Conservation (phyloP, 2,329 filamentous ascomycete species). For the Aspergillus hortae region DNA sequence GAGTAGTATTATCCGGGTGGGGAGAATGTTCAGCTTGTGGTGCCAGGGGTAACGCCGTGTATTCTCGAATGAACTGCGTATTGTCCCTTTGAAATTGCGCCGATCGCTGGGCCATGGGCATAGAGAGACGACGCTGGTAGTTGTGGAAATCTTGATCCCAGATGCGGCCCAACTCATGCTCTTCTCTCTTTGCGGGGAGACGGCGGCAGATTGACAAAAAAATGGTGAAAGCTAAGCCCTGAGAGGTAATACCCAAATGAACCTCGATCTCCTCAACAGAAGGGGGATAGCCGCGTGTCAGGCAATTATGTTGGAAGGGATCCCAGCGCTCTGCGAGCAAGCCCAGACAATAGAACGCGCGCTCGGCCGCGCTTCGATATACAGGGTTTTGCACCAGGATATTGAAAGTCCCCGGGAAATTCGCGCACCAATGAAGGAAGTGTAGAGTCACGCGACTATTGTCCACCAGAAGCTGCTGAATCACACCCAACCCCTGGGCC, state of each 20-base stretch:
- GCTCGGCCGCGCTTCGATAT: conserved; percentile 28
- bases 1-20: too few relatives aligned
- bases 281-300: conserved; percentile 48
- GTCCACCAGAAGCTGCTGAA: conserved; percentile 45
- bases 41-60: conserved; percentile 9
- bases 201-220: conserved; percentile 41
- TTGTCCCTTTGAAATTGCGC: conserved; percentile 12
- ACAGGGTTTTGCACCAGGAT: conserved; percentile 26
- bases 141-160: conserved; percentile 18
- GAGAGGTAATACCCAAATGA: conserved; percentile 49
- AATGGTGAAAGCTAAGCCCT: conserved; percentile 51
- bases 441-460: conserved; percentile 42
- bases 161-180: conserved; percentile 15
- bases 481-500: conserved; percentile 27
- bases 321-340: conserved; percentile 44
- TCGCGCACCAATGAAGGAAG: conserved; percentile 45
- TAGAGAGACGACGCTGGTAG: conserved; percentile 15
- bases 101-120: neutral
- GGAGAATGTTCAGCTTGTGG: too few relatives aligned
- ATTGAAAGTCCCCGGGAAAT: conserved; percentile 44
- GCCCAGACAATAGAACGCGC: conserved; percentile 46
- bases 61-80: conserved; percentile 12
- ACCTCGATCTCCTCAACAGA: conserved; percentile 54
- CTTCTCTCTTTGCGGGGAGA: conserved; percentile 14
- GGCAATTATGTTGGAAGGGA: conserved; percentile 30